These are phyloP conservation scores for Pyrenophora graminea DNA, from an alignment of 2,329 filamentous ascomycete genomes.

Conservation along the genomic window DNA sequence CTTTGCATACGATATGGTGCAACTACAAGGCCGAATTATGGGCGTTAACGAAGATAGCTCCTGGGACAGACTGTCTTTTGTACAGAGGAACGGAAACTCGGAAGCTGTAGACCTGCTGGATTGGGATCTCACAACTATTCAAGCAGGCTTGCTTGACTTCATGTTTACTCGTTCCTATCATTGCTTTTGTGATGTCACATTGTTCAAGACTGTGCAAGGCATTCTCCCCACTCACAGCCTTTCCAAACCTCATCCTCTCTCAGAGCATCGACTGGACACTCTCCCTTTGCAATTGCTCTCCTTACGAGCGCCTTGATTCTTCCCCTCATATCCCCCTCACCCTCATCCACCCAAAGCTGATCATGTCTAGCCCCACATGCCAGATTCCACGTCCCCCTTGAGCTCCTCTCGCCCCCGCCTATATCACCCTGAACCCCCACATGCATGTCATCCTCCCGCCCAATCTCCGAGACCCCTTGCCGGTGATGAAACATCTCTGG, in stretches of 20 bases:
- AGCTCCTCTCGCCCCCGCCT: not conserved
- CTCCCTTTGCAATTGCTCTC: conserved; percentile 1
- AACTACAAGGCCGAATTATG: conserved; percentile 4
- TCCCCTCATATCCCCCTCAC: not conserved
- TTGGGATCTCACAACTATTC: conserved; percentile 4
- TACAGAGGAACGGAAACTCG: not conserved
- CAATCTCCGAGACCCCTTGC: conserved; percentile 33
- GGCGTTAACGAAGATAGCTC: not conserved
- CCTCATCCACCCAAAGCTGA: conserved; percentile 13
- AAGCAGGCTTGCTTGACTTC: not conserved
- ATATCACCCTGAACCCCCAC: not conserved
- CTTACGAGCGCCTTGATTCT: conserved; percentile 3
- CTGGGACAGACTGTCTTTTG: too few species aligned
- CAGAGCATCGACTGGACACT: conserved; percentile 11
- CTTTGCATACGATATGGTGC: not conserved
- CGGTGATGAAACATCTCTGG: conserved; percentile 50
- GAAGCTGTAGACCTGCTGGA: not conserved
- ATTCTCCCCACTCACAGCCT: conserved; percentile 16
- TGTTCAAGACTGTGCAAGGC: conserved; percentile 18
- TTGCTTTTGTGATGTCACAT: not conserved
- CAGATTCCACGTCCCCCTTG: conserved; percentile 19
- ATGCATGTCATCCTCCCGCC: not conserved
- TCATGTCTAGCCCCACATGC: conserved; percentile 16
- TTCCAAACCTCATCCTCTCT: conserved; percentile 11
- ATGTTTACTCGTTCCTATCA: not conserved